These are phyloP conservation scores for Pterulicium gracile DNA, from an alignment of 1,284 basidiomycete species.

Conservation along the genomic window DNA sequence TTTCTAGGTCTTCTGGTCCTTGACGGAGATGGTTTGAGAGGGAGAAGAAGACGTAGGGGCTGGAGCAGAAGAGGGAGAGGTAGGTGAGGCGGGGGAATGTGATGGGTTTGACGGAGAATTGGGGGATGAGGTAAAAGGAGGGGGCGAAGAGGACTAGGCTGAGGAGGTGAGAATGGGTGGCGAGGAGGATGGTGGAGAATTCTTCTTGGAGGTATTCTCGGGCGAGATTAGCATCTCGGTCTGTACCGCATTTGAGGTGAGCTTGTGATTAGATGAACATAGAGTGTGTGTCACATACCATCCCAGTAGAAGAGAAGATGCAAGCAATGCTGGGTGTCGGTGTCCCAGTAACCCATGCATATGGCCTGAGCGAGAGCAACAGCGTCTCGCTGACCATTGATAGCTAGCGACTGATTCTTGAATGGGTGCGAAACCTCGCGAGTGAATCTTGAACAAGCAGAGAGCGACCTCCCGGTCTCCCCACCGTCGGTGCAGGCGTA, in stretches of 20 bases:
- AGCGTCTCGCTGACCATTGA: not conserved
- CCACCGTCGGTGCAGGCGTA: not conserved
- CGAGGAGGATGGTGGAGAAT: no score
- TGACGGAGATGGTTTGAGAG: not conserved
- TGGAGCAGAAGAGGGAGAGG: not conserved
- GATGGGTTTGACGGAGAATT: not conserved
- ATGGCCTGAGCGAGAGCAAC: not conserved
- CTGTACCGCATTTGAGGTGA: no score
- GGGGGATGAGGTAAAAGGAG: not conserved
- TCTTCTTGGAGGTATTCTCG: no score
- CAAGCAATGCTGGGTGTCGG: not conserved
- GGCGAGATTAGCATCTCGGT: no score
- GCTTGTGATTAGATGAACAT: no score
- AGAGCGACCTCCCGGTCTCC: not conserved
- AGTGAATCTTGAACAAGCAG: not conserved
- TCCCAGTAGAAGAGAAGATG: not conserved
- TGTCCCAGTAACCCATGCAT: not conserved
- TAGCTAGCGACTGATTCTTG: not conserved
- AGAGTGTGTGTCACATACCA: not conserved
- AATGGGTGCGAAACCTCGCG: not conserved
- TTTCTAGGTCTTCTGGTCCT: no score
- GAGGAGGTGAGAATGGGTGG: no score
- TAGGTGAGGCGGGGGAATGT: not conserved
- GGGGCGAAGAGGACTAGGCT: not conserved
- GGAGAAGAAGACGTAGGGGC: not conserved